These are phyloP conservation scores for Trichoderma koningiopsis DNA, from an alignment of 2,329 filamentous ascomycete genomes.

Conservation along the genomic window DNA sequence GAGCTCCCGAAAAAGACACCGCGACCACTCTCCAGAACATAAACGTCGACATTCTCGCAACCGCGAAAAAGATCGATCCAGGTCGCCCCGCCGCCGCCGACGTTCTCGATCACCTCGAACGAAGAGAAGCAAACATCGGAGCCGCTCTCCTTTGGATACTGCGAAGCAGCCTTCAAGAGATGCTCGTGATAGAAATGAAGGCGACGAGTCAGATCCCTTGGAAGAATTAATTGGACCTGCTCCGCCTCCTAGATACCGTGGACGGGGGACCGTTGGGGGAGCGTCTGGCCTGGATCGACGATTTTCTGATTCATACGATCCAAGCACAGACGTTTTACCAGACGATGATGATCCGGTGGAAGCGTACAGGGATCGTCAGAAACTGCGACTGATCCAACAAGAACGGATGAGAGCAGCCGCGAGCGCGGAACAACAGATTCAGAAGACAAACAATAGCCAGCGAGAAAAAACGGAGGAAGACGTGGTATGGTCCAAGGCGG, in stretches of 20 bases:
- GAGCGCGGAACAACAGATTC: conserved; percentile 74
- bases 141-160: conserved; percentile 34
- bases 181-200: conserved; percentile 3
- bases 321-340: conserved; percentile 52
- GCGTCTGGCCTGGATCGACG: conserved; percentile 74
- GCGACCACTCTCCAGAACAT: conserved; percentile 14
- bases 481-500: conserved; percentile 71
- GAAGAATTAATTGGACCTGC: conserved; percentile 77
- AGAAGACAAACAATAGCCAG: conserved; percentile 55
- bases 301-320: conserved; percentile 69
- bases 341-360: conserved; percentile 65
- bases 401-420: conserved; percentile 76
- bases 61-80: conserved; percentile 29
- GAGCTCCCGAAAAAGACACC: conserved; percentile 26
- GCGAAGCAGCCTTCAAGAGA: conserved; percentile 24
- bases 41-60: conserved; percentile 23
- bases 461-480: conserved; percentile 60
- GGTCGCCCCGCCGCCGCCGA: conserved; percentile 33
- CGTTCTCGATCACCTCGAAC: conserved; percentile 40
- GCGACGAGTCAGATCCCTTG: conserved; percentile 65
- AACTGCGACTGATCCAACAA: conserved; percentile 74
- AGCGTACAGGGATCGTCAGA: conserved; percentile 75
- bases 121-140: conserved; percentile 37
- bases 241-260: conserved; percentile 58
- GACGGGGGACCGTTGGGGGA: conserved; percentile 66